Base-by-base conservation (phyloP, 2,329 filamentous ascomycete genomes). In the Westerdykella ornata region DNA sequence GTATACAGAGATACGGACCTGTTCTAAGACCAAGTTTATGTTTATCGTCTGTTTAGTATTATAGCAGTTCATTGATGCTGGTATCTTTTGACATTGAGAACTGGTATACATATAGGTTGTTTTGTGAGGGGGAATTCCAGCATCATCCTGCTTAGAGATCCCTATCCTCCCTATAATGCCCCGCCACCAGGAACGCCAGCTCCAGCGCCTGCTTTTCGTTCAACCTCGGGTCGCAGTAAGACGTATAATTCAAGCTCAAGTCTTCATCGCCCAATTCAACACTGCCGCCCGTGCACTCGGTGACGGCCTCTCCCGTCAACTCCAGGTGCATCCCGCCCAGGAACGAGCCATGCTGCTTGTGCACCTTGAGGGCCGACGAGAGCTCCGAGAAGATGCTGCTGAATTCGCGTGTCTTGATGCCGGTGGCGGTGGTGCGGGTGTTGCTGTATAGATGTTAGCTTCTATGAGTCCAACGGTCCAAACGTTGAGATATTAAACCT, bases 121-220 rank as follows among this genome's bases (percentile, higher is more conserved):
- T n/a, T n/a, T n/a, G n/a, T n/a, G n/a, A n/a, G n/a, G n/a, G n/a
- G n/a, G n/a, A n/a, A n/a, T n/a, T n/a, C n/a, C n/a, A n/a, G 9
- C 9, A 22, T 22, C 20, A 22, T 5, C 9, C 20, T 9, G 5
- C 29, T 44, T 31, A 53, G 4, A 52, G 46, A 20, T 46, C 45
- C 22, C 44, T 52, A 37, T 73, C 69, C 34, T 74, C 72, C 11
- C 78, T 68, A 57, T 80, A 92, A 59, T 89, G 85, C 4, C 88
- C 88, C 0, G 92, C 92, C 36, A 98, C 83, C 57, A 97, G 68
- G 66, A 98, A 98, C 0, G 92, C 89, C 63, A 97, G 68, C 72
- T 98, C 92, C 12, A 98, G 75, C 1, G 92, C 89, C 72, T 98
- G 92, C 71, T 97, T 96, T 75, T 97, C 92, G 61, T 98, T 98